Conservation (phyloP, 2,329 filamentous ascomycete species). For the Pyrenophora tritici-repentis region DNA sequence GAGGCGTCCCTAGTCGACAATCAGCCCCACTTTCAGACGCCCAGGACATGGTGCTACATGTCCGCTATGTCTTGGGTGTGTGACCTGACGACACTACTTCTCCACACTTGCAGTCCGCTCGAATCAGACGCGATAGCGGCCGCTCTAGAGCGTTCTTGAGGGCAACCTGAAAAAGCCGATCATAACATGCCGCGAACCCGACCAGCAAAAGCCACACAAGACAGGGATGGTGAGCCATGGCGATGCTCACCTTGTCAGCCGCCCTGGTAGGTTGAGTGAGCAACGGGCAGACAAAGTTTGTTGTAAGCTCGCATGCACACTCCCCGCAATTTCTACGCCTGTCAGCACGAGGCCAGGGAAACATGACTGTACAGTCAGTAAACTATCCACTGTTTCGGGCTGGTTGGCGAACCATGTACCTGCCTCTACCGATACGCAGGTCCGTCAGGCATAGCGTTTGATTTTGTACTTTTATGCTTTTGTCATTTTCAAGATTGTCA, state of each 20-base stretch:
- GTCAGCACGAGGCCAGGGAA: slow-evolving; percentile 25
- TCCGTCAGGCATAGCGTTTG: neutral
- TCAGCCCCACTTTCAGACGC: slow-evolving; percentile 35
- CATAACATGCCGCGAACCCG: slow-evolving; percentile 19
- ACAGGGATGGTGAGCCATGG: slow-evolving; percentile 33
- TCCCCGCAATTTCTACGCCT: slow-evolving; percentile 37
- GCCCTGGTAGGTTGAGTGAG: slow-evolving; percentile 26
- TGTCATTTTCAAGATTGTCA: neutral
- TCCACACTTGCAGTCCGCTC: slow-evolving; percentile 6
- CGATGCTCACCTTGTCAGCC: slow-evolving; percentile 36
- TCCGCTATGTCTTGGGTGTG: slow-evolving; percentile 23
- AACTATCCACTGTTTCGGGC: slow-evolving; percentile 8
- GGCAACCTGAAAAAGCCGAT: slow-evolving; percentile 5
- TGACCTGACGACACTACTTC: slow-evolving; percentile 21
- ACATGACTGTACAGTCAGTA: neutral
- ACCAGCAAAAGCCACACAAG: slow-evolving; percentile 35
- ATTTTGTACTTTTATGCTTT: neutral
- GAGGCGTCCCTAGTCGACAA: slow-evolving; percentile 30
- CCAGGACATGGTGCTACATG: slow-evolving; percentile 26
- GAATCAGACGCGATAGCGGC: slow-evolving; percentile 3
- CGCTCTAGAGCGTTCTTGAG: slow-evolving; percentile 12
- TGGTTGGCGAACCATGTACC: slow-evolving; percentile 6
- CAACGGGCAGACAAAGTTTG: slow-evolving; percentile 40
- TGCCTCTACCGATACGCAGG: neutral
- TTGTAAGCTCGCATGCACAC: slow-evolving; percentile 26